Evolutionary conservation across 2,329 filamentous ascomycete species (phyloP).

Genomic region (Diaporthe velutina): DNA sequence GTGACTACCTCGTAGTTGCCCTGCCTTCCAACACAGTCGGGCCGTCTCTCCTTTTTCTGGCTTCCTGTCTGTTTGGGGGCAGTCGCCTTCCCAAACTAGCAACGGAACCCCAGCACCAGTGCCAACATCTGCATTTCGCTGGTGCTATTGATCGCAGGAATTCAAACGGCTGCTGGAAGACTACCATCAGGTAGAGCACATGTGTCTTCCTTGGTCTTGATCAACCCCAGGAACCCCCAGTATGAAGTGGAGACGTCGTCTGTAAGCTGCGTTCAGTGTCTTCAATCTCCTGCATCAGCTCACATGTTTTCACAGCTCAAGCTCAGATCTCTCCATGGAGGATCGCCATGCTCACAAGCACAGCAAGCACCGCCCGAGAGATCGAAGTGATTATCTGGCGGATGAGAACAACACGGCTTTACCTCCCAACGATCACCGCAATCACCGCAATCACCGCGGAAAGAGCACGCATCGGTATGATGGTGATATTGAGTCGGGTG

Average conservation of each 20-base stretch:
- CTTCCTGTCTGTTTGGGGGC: neutral
- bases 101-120: neutral
- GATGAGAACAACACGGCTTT: neutral
- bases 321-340: conserved; percentile 26
- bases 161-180: neutral
- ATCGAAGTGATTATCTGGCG: neutral
- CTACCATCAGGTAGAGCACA: neutral
- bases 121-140: neutral
- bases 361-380: conserved; percentile 21
- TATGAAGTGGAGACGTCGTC: conserved; percentile 26
- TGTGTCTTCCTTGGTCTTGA: neutral
- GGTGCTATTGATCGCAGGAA: neutral
- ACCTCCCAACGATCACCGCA: neutral
- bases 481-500: conserved; percentile 25
- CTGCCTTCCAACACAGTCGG: neutral
- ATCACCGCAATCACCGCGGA: neutral
- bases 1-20: neutral
- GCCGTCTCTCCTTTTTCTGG: neutral
- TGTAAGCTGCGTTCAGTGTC: neutral
- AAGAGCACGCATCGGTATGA: conserved; percentile 11
- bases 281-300: neutral
- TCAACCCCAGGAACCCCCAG: neutral
- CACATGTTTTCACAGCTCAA: conserved; percentile 6
- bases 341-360: conserved; percentile 29
- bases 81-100: too few relatives aligned